These are phyloP conservation scores for Plantago lanceolata DNA, from an alignment of 305 asterid genomes.

Conservation along the genomic window DNA sequence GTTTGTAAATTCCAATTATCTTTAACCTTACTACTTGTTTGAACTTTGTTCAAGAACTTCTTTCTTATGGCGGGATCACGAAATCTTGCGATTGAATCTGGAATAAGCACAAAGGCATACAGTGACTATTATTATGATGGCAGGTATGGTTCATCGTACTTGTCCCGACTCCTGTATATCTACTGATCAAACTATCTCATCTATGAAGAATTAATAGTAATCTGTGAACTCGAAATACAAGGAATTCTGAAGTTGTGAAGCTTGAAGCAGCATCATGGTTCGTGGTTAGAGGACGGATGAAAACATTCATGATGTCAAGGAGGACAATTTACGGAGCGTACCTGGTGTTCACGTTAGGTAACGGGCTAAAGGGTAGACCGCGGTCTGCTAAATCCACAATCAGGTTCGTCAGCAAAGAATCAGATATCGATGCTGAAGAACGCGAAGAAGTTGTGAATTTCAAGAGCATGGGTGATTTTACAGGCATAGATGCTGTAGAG, in stretches of 20 bases:
- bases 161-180: not conserved
- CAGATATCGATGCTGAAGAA: not conserved
- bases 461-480: no score
- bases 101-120: not conserved
- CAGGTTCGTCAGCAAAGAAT: not conserved
- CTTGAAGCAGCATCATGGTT: not conserved
- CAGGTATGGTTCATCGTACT: not conserved
- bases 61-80: conserved; percentile 1
- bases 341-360: not conserved
- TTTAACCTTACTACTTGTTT: not conserved
- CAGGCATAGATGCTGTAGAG: no score
- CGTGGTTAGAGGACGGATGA: not conserved
- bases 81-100: not conserved
- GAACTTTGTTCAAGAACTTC: not conserved
- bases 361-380: no score
- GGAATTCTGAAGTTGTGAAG: not conserved
- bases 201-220: no score
- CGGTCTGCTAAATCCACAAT: not conserved
- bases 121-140: not conserved
- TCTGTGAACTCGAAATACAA: not conserved
- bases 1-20: no score
- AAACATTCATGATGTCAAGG: not conserved
- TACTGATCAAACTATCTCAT: not conserved
- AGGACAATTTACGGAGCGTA: not conserved
- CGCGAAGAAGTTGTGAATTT: not conserved